phyloP scores from a whole-genome alignment of 2,329 filamentous ascomycete genomes.

The Aspergillus pseudoglaucus region DNA sequence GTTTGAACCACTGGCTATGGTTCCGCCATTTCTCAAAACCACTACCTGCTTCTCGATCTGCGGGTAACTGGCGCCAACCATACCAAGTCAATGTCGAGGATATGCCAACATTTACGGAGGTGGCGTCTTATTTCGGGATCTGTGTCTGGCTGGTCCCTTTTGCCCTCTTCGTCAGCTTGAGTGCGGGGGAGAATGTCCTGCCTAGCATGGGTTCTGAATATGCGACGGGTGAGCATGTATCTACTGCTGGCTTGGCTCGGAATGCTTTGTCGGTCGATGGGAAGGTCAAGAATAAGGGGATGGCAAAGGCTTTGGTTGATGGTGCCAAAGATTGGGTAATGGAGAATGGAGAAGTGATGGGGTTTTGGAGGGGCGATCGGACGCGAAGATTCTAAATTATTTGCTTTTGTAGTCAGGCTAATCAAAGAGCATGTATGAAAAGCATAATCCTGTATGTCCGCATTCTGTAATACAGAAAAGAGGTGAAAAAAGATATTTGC shows the following conservation, averaged over 20 bases:
- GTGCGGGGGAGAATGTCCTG: constrained; percentile 88
- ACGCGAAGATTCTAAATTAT: constrained; percentile 40
- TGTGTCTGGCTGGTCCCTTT: constrained; percentile 98
- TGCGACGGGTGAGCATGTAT: constrained; percentile 47
- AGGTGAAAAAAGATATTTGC: constrained; percentile 1
- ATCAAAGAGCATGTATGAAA: neutral
- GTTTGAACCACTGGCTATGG: constrained; percentile 91
- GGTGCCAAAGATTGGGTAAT: constrained; percentile 54
- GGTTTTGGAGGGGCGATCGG: constrained; percentile 55
- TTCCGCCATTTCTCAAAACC: constrained; percentile 83
- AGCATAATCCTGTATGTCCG: neutral
- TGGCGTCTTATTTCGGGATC: constrained; percentile 90
- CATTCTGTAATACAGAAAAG: neutral
- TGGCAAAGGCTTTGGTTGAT: constrained; percentile 59
- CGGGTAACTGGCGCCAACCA: constrained; percentile 29
- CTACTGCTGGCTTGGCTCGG: constrained; percentile 19
- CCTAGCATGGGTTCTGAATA: constrained; percentile 83
- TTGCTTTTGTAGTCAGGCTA: neutral
- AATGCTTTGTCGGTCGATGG: constrained; percentile 21
- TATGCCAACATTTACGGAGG: constrained; percentile 82
- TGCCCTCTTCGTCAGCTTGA: constrained; percentile 86
- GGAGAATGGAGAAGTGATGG: constrained; percentile 58
- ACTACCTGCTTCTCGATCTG: constrained; percentile 31
- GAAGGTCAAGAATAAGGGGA: constrained; percentile 48
- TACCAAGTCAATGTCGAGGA: constrained; percentile 38